Percentiles rank a stretch among this genome's conserved stretches.
Evolutionary conservation across 2,329 filamentous ascomycete species (phyloP).

Genomic region (Pyrenochaeta sp.): DNA sequence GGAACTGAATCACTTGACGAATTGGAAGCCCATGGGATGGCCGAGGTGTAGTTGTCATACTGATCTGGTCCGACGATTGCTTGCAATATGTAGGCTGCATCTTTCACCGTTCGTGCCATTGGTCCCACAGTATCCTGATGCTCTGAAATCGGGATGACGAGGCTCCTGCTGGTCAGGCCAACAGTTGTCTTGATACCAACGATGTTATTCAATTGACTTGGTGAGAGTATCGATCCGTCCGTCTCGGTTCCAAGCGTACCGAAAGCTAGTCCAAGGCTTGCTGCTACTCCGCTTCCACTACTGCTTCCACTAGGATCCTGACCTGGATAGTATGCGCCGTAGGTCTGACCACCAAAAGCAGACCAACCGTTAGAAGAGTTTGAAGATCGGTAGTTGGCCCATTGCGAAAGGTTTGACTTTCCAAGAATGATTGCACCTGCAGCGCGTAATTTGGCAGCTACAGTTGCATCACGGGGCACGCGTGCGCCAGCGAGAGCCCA

Average conservation of each 20-base stretch:
- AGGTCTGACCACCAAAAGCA: slow-evolving; percentile 68
- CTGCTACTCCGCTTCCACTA: slow-evolving; percentile 66
- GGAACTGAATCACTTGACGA: slow-evolving; percentile 56
- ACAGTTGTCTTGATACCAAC: slow-evolving; percentile 70
- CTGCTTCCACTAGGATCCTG: slow-evolving; percentile 62
- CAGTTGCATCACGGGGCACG: slow-evolving; percentile 63
- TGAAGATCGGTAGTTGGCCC: slow-evolving; percentile 67
- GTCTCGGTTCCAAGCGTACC: slow-evolving; percentile 69
- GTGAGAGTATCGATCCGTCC: slow-evolving; percentile 68
- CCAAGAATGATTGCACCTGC: slow-evolving; percentile 71
- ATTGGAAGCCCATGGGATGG: slow-evolving; percentile 58
- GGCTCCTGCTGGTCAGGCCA: slow-evolving; percentile 66
- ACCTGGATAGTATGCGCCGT: slow-evolving; percentile 66
- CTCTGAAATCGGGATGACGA: slow-evolving; percentile 71
- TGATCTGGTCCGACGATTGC: slow-evolving; percentile 64
- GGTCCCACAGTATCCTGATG: slow-evolving; percentile 65
- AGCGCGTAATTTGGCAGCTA: slow-evolving; percentile 66
- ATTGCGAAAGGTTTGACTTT: slow-evolving; percentile 70
- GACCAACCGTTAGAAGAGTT: slow-evolving; percentile 71
- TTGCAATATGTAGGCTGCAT: slow-evolving; percentile 64
- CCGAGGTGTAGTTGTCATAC: slow-evolving; percentile 65
- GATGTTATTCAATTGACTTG: slow-evolving; percentile 64
- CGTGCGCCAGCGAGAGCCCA: slow-evolving; percentile 67
- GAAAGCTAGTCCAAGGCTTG: slow-evolving; percentile 65
- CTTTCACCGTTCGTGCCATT: slow-evolving; percentile 65